Base-by-base conservation (phyloP, 2,329 filamentous ascomycete species). In the Cryphonectria nitschkei region DNA sequence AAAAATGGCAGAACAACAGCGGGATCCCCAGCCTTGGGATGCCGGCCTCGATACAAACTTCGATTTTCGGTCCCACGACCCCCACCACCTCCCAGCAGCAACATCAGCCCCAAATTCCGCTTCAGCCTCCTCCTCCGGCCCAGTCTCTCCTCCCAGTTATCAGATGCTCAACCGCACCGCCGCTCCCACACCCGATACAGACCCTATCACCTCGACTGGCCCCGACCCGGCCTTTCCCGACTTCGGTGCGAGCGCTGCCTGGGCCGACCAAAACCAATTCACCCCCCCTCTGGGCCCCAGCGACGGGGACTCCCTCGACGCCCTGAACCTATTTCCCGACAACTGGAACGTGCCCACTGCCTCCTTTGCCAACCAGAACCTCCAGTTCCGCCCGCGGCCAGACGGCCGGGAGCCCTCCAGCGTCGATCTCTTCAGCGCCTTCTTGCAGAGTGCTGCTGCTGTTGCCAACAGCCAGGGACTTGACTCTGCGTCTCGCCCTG, bases 1-100 rank as follows among this genome's bases (percentile, higher is more conserved):
- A 73, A 68, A 58, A 72, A 80, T 80, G 78, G 73, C 78, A 64
- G 76, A 78, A 73, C 77, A 76, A 74, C 77, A 78, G 71, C 71
- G 68, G 39, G 65, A 72, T 68, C 61, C 71, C 68, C 71, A 72
- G 68, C 61, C 64, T 64, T 72, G 71, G 71, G 67, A 63, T 58
- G 65, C 68, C 64, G 65, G 68, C 41, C 65, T 70, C 65, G 71
- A 72, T 46, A 63, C 67, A 52, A 68, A 65, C 65, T 72, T 72
- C 71, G 71, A 72, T 46, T 70, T 68, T 54, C 71, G 63, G 43
- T 50, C 71, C 54, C 64, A 65, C 65, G 60, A 72, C 61, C 62
- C 71, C 65, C 71, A 68, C 71, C 19, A 50, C 46, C 46, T 50
- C 46, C 46, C 46, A 50, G 46, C 71, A 52, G 62, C 70, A 54